Base-by-base conservation (phyloP, 176 grass and related monocot species). In the Oryza nivara region DNA sequence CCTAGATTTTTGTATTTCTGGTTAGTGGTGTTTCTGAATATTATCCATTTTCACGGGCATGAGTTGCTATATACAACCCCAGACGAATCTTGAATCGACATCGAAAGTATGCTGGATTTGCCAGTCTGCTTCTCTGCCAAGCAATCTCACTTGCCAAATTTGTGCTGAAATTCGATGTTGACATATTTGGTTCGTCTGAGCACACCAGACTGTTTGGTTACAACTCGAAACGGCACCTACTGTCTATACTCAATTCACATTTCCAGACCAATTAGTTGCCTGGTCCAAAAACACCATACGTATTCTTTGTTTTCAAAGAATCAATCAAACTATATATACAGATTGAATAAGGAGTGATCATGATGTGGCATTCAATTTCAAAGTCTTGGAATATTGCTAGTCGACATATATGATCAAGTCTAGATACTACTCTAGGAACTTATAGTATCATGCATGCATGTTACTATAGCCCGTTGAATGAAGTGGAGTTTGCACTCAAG, bases 291-390 rank as follows among this genome's bases (percentile, higher is more conserved):
- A 54, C 47, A 52, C 22, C 14, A 51, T 52, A 17, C 16, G 10
- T 75, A 34, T 35, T 54, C 26, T 19, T 19, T 51, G 45, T 19
- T 51, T 49, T 3, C 15, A 75, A 34, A 12, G 46, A 58, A 45
- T 84, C 22, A 44, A 60, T 69, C 35, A 76, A 75, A 68, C 5
- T 0, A 43, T 52, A 14, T 0, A 43, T 52, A 14, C 60, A 46
- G 52, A 28, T 58, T 54, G 47, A 84, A 72, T 72, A 36, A 63
- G 49, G 35, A 84, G 26, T 49, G 82, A n/a, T 38, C 35, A 52
- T 20, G 30, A 11, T 32, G 34, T 83, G 47, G 36, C 14, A 41
- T 76, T 69, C 30, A 54, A 63, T 63, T 63, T 23, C 58, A 63
- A 63, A 40, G 51, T 15, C 20, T 65, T 40, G 72, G 20, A 75